These are phyloP conservation scores for Arxiozyma telluris DNA, from an alignment of 1,139 yeast genomes.

Conservation along the genomic window DNA sequence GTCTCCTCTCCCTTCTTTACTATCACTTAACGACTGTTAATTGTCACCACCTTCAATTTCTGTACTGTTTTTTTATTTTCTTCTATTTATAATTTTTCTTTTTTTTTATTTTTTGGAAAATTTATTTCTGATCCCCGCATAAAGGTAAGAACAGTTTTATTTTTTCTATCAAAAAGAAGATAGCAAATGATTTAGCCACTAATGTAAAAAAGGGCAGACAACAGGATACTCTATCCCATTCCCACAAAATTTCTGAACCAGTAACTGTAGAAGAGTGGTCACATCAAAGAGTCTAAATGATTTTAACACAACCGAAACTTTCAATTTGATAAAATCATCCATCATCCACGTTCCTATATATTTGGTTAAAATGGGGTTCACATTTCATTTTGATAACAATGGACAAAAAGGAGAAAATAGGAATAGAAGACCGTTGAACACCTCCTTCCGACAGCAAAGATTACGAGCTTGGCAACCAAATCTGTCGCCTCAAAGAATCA, in stretches of 20 bases:
- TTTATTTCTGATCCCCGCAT: not conserved
- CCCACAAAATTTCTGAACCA: not conserved
- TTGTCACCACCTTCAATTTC: too few species aligned
- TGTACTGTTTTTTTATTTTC: too few species aligned
- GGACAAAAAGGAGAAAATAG: not conserved
- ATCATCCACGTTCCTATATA: slow-evolving; percentile 4
- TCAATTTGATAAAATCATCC: slow-evolving; percentile 4
- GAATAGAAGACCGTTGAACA: slow-evolving; percentile 43
- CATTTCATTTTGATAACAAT: slow-evolving; percentile 4
- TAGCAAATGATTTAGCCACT: not conserved
- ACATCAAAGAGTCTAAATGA: not conserved
- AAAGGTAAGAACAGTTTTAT: too few species aligned
- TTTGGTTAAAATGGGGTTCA: not conserved
- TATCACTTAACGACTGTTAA: not conserved
- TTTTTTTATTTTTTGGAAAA: too few species aligned
- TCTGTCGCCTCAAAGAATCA: slow-evolving; percentile 61
- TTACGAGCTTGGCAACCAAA: slow-evolving; percentile 80
- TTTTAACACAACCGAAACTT: not conserved
- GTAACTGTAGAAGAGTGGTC: not conserved
- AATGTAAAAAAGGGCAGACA: not conserved
- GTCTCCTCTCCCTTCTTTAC: not conserved
- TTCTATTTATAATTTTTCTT: not conserved
- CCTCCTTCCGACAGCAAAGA: slow-evolving; percentile 73
- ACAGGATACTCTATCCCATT: too few species aligned
- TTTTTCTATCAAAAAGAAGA: too few species aligned